Base-by-base conservation (phyloP, 2,329 filamentous ascomycete genomes). In the Colletotrichum sp. region DNA sequence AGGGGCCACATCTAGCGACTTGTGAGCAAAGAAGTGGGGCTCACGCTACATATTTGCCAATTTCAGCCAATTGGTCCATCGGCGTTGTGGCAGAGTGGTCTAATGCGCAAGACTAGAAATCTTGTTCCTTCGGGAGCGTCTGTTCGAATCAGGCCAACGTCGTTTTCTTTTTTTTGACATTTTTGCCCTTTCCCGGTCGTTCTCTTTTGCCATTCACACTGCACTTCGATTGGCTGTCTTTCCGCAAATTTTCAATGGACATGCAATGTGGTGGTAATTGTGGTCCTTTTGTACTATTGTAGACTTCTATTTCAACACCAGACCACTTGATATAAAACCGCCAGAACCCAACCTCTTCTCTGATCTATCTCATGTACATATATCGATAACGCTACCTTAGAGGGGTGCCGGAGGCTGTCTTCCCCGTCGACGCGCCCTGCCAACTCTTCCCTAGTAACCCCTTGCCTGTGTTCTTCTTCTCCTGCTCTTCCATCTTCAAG, bases 401-500 rank as follows among this genome's bases (percentile, higher is more conserved):
- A 4, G 57, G 24, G 9, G 28, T 30, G 9, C 18, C 12, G 3
- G 62, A 2, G 10, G 36, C 5, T n/a, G 24, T 7, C 4, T 57
- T 52, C 7, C n/a, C 66, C 13, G 32, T 55, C 26, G 30, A 55
- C n/a, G 16, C 5, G 5, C 32, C 70, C 57, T 76, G 71, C 75
- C 75, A 76, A 18, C 57, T 66, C 66, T 76, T 71, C 3, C 7
- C 65, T 59, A 76, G 12, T 0, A 76, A 24, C 4, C 70, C 64
- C 4, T 32, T 36, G 6, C 65, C 71, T 2, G 44, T 55, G 6
- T 26, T 39, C 68, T 68, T 75, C 67, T 76, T 77, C 10, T 65
- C 55, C n/a, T 76, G 59, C n/a, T 72, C 72, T 34, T 74, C 65
- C 52, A 77, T 84, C 10, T 79, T 85, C 8, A 78, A 77, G 7